Conservation (phyloP, 768 basidiomycete genomes). For the Aureoboletus auriporus region DNA sequence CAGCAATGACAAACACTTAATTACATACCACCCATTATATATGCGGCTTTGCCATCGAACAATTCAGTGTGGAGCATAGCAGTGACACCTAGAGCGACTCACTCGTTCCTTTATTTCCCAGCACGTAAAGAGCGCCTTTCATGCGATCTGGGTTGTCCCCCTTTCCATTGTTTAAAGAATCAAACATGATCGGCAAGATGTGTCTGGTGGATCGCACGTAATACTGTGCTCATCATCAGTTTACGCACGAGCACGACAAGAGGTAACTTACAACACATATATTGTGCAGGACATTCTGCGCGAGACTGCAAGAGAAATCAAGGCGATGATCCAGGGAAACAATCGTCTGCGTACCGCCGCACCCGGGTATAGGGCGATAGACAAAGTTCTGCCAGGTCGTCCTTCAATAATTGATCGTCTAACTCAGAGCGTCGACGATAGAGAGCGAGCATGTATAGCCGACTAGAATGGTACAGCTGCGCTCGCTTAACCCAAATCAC, state of each 20-base stretch:
- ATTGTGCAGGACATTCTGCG: constrained; percentile 61
- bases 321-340: background rate
- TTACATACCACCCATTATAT: constrained; percentile 61
- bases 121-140: constrained; percentile 88
- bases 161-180: constrained; percentile 64
- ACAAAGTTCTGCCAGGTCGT: constrained; percentile 68
- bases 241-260: background rate
- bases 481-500: constrained; percentile 74
- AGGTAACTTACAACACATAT: constrained; percentile 53
- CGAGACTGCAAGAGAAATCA: constrained; percentile 44
- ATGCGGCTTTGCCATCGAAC: constrained; percentile 43
- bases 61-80: constrained; percentile 6
- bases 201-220: constrained; percentile 70
- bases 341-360: constrained; percentile 48
- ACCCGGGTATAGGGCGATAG: constrained; percentile 78
- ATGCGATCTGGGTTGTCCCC: constrained; percentile 89
- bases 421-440: constrained; percentile 70
- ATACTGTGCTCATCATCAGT: constrained; percentile 40
- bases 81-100: constrained; percentile 15
- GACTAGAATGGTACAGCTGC: constrained; percentile 70
- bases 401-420: constrained; percentile 62
- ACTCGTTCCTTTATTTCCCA: constrained; percentile 73
- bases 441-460: constrained; percentile 72
- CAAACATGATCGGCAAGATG: constrained; percentile 56
- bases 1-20: background rate